These are phyloP conservation scores for Colletotrichum salicis DNA, from an alignment of 2,329 filamentous ascomycete genomes.

Conservation along the genomic window DNA sequence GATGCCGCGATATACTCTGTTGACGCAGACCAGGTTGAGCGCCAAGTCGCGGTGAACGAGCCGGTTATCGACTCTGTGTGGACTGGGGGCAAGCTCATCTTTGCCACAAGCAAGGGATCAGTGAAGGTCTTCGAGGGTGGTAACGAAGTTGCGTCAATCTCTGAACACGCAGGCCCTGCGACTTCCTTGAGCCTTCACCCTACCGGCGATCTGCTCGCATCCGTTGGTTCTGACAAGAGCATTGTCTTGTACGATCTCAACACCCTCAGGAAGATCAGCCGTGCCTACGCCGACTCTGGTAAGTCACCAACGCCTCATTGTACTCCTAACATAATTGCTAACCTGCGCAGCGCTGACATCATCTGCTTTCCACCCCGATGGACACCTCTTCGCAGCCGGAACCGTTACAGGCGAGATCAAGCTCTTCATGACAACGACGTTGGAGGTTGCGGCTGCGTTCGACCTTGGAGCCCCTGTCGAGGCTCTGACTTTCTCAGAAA, in stretches of 20 bases:
- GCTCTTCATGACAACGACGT: slow-evolving; percentile 86
- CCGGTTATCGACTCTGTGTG: slow-evolving; percentile 74
- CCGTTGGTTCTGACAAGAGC: slow-evolving; percentile 90
- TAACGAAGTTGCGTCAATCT: slow-evolving; percentile 74
- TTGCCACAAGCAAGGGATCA: slow-evolving; percentile 79
- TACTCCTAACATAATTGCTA: slow-evolving; percentile 38
- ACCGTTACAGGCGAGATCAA: slow-evolving; percentile 84
- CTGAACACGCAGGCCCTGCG: slow-evolving; percentile 84
- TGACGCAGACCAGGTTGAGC: slow-evolving; percentile 73
- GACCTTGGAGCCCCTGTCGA: slow-evolving; percentile 75
- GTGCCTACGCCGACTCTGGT: slow-evolving; percentile 78
- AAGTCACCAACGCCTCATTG: slow-evolving; percentile 2
- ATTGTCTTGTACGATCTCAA: slow-evolving; percentile 88
- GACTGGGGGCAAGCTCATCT: slow-evolving; percentile 74
- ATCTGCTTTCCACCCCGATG: slow-evolving; percentile 93
- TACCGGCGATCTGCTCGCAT: slow-evolving; percentile 83
- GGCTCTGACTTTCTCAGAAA: slow-evolving; percentile 89
- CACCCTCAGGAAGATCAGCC: slow-evolving; percentile 74
- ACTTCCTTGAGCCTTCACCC: slow-evolving; percentile 85
- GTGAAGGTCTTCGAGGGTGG: slow-evolving; percentile 85
- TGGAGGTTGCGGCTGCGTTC: slow-evolving; percentile 81
- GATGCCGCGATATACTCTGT: slow-evolving; percentile 81
- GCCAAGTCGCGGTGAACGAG: slow-evolving; percentile 73
- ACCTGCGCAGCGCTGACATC: slow-evolving; percentile 72
- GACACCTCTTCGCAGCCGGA: slow-evolving; percentile 90